Evolutionary conservation across 139 green algal genomes (phyloP).

Genomic region (Chlorella sp.): DNA sequence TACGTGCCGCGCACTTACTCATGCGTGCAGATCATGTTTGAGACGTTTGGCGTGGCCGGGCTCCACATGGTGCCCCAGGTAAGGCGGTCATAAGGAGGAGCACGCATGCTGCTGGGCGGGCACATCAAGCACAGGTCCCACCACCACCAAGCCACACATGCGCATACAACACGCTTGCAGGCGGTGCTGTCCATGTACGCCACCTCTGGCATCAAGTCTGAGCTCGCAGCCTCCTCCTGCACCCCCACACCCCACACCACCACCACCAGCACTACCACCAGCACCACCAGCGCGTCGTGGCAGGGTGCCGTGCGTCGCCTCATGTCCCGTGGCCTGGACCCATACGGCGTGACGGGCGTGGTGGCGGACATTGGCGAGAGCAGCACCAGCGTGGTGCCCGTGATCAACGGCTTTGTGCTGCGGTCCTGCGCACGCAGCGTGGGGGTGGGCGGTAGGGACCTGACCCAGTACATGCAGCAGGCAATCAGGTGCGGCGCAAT

Average conservation of each 20-base stretch:
- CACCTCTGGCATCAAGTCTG: too few relatives aligned
- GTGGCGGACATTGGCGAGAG: slow-evolving; percentile 76
- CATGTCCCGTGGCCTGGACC: not conserved
- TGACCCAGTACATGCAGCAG: slow-evolving; percentile 51
- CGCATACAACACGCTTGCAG: too few relatives aligned
- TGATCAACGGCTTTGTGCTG: slow-evolving; percentile 76
- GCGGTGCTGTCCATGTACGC: too few relatives aligned
- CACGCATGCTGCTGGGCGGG: too few relatives aligned
- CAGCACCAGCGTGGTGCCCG: slow-evolving; percentile 69
- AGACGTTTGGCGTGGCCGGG: slow-evolving; percentile 73
- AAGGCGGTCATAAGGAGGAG: not conserved
- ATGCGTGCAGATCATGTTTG: slow-evolving; percentile 67
- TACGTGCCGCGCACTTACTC: too few relatives aligned
- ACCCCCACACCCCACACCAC: too few relatives aligned
- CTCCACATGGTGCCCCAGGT: slow-evolving; percentile 72
- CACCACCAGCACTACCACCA: too few relatives aligned
- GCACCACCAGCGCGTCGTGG: too few relatives aligned
- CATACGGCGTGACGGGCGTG: slow-evolving; percentile 50
- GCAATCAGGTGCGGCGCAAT: slow-evolving; percentile 46
- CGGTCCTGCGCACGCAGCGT: slow-evolving; percentile 49
- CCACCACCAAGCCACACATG: too few relatives aligned
- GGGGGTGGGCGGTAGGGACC: slow-evolving; percentile 59
- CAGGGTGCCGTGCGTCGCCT: not conserved
- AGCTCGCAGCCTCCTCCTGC: too few relatives aligned
- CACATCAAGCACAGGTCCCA: too few relatives aligned